Percentiles rank a stretch among this genome's conserved stretches.
Evolutionary conservation across 2,329 filamentous ascomycete species (phyloP).

Genomic region (Parafenestella ontariensis): DNA sequence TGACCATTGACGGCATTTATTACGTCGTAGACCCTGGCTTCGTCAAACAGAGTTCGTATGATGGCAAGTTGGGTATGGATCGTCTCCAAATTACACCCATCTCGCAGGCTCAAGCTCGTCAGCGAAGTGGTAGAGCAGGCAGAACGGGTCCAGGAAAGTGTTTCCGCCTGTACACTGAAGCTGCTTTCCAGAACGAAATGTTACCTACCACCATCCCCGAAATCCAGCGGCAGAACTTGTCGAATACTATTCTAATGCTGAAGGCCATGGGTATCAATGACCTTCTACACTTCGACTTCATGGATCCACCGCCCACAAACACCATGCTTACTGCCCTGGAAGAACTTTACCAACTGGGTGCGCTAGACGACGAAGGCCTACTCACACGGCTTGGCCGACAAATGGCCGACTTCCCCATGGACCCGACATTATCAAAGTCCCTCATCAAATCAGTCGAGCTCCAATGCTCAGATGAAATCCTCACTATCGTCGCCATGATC

Average conservation of each 20-base stretch:
- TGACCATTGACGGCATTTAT: slow-evolving; percentile 97
- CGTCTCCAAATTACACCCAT: slow-evolving; percentile 94
- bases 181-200: slow-evolving; percentile 96
- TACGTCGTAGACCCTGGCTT: slow-evolving; percentile 98
- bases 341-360: slow-evolving; percentile 89
- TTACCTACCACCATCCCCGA: slow-evolving; percentile 94
- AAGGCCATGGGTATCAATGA: slow-evolving; percentile 99
- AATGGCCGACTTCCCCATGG: slow-evolving; percentile 99
- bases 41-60: slow-evolving; percentile 96
- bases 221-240: slow-evolving; percentile 93
- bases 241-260: slow-evolving; percentile 92
- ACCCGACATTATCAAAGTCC: slow-evolving; percentile 87
- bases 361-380: slow-evolving; percentile 92
- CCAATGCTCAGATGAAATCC: slow-evolving; percentile 89
- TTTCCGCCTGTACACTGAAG: slow-evolving; percentile 93
- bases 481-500: slow-evolving; percentile 80
- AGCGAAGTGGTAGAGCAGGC: slow-evolving; percentile 89
- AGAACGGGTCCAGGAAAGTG: slow-evolving; percentile 90
- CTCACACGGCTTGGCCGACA: slow-evolving; percentile 90
- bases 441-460: slow-evolving; percentile 88
- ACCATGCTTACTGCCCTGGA: slow-evolving; percentile 97
- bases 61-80: slow-evolving; percentile 97
- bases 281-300: slow-evolving; percentile 95
- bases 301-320: slow-evolving; percentile 97
- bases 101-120: slow-evolving; percentile 94